Base-by-base conservation (phyloP, 805 yeast species). In the Naumovozyma castellii region DNA sequence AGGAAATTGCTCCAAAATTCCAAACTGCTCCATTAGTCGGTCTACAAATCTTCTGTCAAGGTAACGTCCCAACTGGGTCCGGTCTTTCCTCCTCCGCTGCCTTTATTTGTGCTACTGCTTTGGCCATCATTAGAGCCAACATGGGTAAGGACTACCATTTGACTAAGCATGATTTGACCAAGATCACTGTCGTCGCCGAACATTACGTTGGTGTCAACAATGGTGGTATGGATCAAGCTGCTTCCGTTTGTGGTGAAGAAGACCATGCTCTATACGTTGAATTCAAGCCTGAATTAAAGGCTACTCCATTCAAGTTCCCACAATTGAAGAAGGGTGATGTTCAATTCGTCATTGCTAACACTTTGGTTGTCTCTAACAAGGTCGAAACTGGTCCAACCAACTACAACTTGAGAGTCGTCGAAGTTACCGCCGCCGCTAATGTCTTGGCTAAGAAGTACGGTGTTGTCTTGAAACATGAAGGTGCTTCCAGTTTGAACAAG, bases 141-240 rank as follows among this genome's bases (percentile, higher is more conserved):
- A 73, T 73, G n/a, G 58, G 68, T 18, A 41, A 49, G 2, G 41
- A 42, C 31, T 55, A 46, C 37, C 43, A 50, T 8, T 59, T 78
- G 30, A 45, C 73, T 40, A 76, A 77, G 51, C 55, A 67, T 13
- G 77, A 69, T 42, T 64, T 80, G 43, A 76, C 80, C 15, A 59
- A 63, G 39, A 74, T 80, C 38, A 77, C 86, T 4, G 78, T 76
- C 32, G 75, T 72, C 4, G 74, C 79, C 31, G 87, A 80, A 54
- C 84, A 79, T 59, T 75, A 75, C 39, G 76, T 80, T 29, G 87
- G 87, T 28, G 82, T 80, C 38, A 80, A 77, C 55, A 76, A 80
- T 28, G 88, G 87, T n/a, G 86, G 87, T 31, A 74, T 80, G 82
- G 87, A 80, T 54, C 87, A 80, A 60, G 71, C 80, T 36, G 87